These are phyloP conservation scores for Candida ortonii DNA, from an alignment of 805 yeast species.

Conservation along the genomic window DNA sequence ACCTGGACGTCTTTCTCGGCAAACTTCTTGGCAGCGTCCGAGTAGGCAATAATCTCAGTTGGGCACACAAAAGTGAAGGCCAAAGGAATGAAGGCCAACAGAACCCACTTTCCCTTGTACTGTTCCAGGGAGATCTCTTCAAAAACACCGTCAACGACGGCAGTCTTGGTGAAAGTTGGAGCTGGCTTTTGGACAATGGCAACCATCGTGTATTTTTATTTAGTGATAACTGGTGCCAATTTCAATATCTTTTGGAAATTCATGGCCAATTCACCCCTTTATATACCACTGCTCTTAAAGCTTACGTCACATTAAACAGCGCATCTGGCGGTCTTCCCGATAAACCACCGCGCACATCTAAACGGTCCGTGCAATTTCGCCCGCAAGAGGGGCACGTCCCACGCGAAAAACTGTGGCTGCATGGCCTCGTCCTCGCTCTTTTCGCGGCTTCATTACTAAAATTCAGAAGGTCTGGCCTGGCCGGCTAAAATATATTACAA, in stretches of 20 bases:
- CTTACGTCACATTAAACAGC: too few species aligned
- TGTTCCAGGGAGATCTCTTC: conserved; percentile 93
- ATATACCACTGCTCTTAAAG: conserved; percentile 4
- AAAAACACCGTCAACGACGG: conserved; percentile 94
- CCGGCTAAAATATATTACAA: too few species aligned
- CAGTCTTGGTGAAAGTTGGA: conserved; percentile 93
- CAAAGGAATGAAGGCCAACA: conserved; percentile 95
- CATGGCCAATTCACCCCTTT: conserved; percentile 6
- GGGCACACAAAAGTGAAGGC: conserved; percentile 99
- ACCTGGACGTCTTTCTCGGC: conserved; percentile 83
- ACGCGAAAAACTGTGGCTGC: too few species aligned
- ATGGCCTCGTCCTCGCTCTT: too few species aligned
- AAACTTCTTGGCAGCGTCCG: conserved; percentile 91
- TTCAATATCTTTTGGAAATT: conserved; percentile 3
- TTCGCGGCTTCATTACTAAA: too few species aligned
- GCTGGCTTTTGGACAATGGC: conserved; percentile 94
- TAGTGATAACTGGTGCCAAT: neutral
- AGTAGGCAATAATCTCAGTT: conserved; percentile 98
- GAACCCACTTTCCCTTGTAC: conserved; percentile 97
- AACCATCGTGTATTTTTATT: conserved; percentile 62
- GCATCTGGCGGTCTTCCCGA: too few species aligned
- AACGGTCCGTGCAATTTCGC: too few species aligned
- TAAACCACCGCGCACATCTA: too few species aligned
- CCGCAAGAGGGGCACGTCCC: too few species aligned
- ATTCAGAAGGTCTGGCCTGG: too few species aligned